Evolutionary conservation across 306 rosid genomes (phyloP).

Genomic region (Gleditsia sinensis): DNA sequence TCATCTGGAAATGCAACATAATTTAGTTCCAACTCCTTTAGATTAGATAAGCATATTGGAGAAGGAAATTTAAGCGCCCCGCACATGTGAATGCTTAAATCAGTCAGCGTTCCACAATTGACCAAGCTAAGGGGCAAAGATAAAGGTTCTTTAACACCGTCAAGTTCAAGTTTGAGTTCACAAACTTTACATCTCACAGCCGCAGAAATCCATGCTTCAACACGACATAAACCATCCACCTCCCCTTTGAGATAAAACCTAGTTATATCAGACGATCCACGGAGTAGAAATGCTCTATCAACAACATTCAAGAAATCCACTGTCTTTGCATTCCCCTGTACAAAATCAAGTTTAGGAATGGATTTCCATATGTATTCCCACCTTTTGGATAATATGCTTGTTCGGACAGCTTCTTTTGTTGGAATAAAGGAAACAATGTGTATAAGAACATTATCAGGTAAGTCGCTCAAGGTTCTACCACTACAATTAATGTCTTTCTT

Average conservation of each 20-base stretch:
- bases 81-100: background rate
- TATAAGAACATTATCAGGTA: conserved; percentile 18
- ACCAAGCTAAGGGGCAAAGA: conserved; percentile 19
- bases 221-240: background rate
- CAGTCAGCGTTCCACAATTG: conserved; percentile 6
- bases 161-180: background rate
- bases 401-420: conserved; percentile 33
- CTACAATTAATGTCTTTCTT: background rate
- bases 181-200: conserved; percentile 17
- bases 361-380: conserved; percentile 30
- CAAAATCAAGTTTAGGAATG: background rate
- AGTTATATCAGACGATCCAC: background rate
- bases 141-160: background rate
- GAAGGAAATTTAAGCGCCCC: conserved; percentile 21
- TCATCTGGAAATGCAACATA: background rate
- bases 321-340: background rate
- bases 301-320: conserved; percentile 22
- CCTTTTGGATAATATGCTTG: conserved; percentile 26
- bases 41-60: conserved; percentile 9
- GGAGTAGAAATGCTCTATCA: conserved; percentile 1
- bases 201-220: conserved; percentile 17
- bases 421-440: conserved; percentile 16
- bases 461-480: background rate
- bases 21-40: conserved; percentile 15
- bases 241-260: background rate